Percentiles rank a stretch among this genome's conserved stretches.
Evolutionary conservation across 257 asterid genomes (phyloP).

Genomic region (Leptodermis oblonga): DNA sequence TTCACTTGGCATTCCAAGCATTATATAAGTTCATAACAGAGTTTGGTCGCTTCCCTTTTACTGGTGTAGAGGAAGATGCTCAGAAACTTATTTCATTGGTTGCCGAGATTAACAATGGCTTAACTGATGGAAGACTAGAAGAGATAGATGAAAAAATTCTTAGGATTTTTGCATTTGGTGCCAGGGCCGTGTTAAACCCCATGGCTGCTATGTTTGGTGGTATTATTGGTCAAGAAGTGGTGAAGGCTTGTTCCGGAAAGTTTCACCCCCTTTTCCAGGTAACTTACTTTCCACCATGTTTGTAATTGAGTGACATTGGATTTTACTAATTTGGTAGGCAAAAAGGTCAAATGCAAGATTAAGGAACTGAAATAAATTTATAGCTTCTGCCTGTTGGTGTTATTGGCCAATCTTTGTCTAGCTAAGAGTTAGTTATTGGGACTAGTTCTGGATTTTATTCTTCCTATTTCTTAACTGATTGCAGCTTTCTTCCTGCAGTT

Average conservation of each 20-base stretch:
- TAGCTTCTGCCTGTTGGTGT: not conserved
- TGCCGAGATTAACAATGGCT: constrained; percentile 46
- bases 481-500: constrained; percentile 75
- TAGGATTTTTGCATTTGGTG: constrained; percentile 71
- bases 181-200: constrained; percentile 82
- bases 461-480: constrained; percentile 47
- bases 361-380: not conserved
- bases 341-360: no score
- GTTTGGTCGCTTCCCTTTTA: constrained; percentile 60
- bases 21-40: constrained; percentile 63
- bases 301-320: not conserved
- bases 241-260: constrained; percentile 97
- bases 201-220: constrained; percentile 99
- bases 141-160: constrained; percentile 64
- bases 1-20: constrained; percentile 87
- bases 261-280: constrained; percentile 95
- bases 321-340: not conserved
- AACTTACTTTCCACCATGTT: not conserved
- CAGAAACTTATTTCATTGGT: constrained; percentile 62
- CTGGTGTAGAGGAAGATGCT: constrained; percentile 90
- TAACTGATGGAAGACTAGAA: constrained; percentile 57
- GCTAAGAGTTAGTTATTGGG: not conserved
- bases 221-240: constrained; percentile 88
- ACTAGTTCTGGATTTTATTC: constrained; percentile 18
- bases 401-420: not conserved